Evolutionary conservation across 2,329 filamentous ascomycete species (phyloP), one percentile per base, ranked within the genome.

Genomic region (Penicillium sp.): DNA sequence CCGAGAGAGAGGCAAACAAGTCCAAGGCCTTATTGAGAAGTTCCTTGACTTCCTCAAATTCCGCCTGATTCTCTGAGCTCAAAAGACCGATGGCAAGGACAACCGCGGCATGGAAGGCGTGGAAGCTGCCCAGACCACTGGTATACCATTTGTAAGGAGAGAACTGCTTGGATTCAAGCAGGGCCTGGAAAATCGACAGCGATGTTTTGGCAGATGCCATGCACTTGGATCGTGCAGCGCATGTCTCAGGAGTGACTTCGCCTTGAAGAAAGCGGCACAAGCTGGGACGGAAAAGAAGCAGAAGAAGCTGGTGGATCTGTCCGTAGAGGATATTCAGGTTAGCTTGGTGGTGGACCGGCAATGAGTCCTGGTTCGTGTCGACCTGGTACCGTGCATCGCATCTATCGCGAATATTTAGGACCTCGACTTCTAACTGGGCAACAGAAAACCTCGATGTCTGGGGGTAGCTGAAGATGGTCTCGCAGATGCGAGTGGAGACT

Each of bases 251-350:
- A 3, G 56, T 61, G 20, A 58, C 49, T 9, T 60, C 59, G 14
- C 55, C 56, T 33, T 56, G 56, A 6, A 59, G 34, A 30, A 60
- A 64, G 20, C 57, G 55, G 31, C 56, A 56, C 1, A 66, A 51
- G 3, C 30, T 51, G 1, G 62, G 63, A 2, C 62, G 61, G 32
- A 65, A 56, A 1, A 66, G 56, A 2, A 68, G 54, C 1, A 67
- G 52, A 12, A 56, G 50, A 2, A 66, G 50, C 29, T 68, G 64
- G 30, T 66, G 55, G 18, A 62, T 60, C 35, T 65, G 62, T 39
- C 62, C 59, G 41, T 65, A 61, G 14, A 68, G 54, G 16, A 67
- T 66, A 34, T 65, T 59, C n/a, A 63, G 45, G 41, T 68, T 63
- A 30, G 62, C 63, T 26, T 59, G 49, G 37, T 68, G 64, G 29